phyloP scores from a whole-genome alignment of 495 filamentous ascomycete genomes.

The Lindgomyces ingoldianus region DNA sequence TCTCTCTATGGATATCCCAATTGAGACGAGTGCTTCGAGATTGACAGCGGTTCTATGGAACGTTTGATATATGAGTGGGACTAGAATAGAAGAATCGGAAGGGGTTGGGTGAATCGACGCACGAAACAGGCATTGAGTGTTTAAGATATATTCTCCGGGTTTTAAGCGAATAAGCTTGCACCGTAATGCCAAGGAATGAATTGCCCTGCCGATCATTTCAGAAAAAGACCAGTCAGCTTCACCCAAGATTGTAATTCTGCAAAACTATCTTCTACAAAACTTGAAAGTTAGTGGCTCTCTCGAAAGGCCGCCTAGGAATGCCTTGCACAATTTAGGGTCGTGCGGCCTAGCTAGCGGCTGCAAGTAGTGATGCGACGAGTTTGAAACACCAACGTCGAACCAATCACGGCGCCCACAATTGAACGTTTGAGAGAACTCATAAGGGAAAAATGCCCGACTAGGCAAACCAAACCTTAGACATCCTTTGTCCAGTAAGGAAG shows the following conservation, averaged over 20 bases:
- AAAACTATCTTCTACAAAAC: background rate
- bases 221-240: background rate
- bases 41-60: background rate
- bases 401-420: background rate
- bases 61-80: background rate
- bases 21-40: background rate
- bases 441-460: too few species aligned
- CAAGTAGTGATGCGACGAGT: constrained; percentile 1
- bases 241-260: background rate
- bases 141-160: background rate
- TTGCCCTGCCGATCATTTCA: background rate
- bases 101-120: background rate
- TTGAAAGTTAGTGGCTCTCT: background rate
- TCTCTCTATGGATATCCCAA: background rate
- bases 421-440: too few species aligned
- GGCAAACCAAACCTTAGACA: too few species aligned
- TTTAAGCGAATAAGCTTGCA: background rate
- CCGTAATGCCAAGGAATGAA: background rate
- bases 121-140: background rate
- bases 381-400: background rate
- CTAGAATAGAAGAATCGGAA: background rate
- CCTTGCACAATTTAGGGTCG: background rate
- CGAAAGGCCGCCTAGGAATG: background rate
- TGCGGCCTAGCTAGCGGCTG: constrained; percentile 1
- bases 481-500: too few species aligned